Evolutionary conservation across 495 filamentous ascomycete species (phyloP).

Genomic region (Melanomma pulvis-pyrius): DNA sequence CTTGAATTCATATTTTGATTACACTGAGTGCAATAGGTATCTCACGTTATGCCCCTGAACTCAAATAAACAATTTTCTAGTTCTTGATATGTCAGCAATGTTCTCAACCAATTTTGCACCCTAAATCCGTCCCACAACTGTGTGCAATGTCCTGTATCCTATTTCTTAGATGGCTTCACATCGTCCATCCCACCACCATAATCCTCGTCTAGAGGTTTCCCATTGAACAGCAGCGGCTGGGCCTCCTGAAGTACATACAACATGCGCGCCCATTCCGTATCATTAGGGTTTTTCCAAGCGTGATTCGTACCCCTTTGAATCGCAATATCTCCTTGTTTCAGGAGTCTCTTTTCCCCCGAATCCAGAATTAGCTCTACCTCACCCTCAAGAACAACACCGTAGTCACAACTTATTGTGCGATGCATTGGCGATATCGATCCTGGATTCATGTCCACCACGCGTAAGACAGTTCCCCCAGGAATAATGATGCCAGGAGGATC

Average conservation of each 20-base stretch:
- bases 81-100: too few relatives aligned
- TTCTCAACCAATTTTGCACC: too few relatives aligned
- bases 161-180: too few relatives aligned
- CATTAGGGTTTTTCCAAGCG: conserved; percentile 63
- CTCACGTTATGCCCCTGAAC: too few relatives aligned
- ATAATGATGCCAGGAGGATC: conserved; percentile 44
- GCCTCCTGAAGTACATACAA: conserved; percentile 31
- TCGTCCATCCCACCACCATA: too few relatives aligned
- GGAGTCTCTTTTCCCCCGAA: conserved; percentile 54
- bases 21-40: too few relatives aligned
- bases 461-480: conserved; percentile 41
- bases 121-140: too few relatives aligned
- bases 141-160: too few relatives aligned
- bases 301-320: conserved; percentile 72
- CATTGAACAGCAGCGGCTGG: too few relatives aligned
- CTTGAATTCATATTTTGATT: too few relatives aligned
- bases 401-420: conserved; percentile 41
- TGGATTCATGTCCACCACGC: conserved; percentile 35
- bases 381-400: conserved; percentile 42
- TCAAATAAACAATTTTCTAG: too few relatives aligned
- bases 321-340: conserved; percentile 65
- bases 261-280: conserved; percentile 46
- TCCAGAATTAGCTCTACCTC: conserved; percentile 66
- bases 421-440: conserved; percentile 34
- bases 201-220: too few relatives aligned